Evolutionary conservation across 164 flowering plant species (phyloP), one percentile per base, ranked within the genome.

Genomic region (Dillenia suffruticosa): DNA sequence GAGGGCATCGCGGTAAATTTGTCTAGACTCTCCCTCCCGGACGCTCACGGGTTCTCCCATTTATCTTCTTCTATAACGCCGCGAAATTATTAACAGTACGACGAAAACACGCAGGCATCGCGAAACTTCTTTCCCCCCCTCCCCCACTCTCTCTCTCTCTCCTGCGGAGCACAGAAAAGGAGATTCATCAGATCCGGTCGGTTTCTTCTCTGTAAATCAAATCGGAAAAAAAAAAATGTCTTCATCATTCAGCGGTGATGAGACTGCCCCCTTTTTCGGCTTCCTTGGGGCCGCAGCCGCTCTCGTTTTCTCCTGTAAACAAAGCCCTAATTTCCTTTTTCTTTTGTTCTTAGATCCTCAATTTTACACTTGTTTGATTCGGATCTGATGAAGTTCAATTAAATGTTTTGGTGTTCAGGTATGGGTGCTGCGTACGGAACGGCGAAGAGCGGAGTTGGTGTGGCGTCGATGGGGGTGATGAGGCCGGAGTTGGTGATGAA

Each of bases 341-440:
- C 15, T 12, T 15, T n/a, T 51, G 2, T 56, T 57, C 12, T 40
- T 12, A 19, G 17, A 24, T 45, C 17, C 40, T 66, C 3, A 19
- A 44, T 48, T 61, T 26, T 16, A 10, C 12, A 12, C 9, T 5
- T 9, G 4, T 56, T 16, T 3, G 9, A 16, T 26, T 53, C 59
- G 64, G 51, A 62, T 65, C 50, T n/a, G 50, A 59, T 45, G 44
- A 43, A 44, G 44, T 50, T 58, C 24, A 58, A 54, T 10, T 50
- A 24, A 47, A 65, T 49, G 54, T 10, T 44, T 0, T 26, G 49
- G 44, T 54, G 32, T 49, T 49, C 71, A 89, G 96, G 96, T 65
- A 89, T 89, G 96, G 96, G 92, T 62, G 96, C 96, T n/a, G 96
- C 96, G 16, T 89, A 89, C 54, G 96, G 96, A 15, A 88, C 92